Conservation (phyloP, 2,329 filamentous ascomycete species). For the Blastomyces percursus region DNA sequence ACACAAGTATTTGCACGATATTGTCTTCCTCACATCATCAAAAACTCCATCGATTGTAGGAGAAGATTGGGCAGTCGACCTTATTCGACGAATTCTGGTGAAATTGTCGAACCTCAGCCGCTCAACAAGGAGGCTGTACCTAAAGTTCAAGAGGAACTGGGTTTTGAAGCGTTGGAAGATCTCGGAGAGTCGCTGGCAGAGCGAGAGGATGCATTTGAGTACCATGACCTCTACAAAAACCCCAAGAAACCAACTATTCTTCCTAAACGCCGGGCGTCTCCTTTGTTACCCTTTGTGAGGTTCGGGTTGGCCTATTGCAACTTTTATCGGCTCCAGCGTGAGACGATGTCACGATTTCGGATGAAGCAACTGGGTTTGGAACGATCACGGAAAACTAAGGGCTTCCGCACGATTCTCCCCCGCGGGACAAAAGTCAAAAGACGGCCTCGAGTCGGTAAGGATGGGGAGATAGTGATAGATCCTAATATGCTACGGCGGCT, state of each 20-base stretch:
- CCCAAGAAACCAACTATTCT: neutral
- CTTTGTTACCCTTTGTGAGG: conserved; percentile 1
- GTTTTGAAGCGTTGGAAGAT: neutral
- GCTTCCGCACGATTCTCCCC: neutral
- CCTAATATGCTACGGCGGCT: neutral
- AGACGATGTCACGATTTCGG: neutral
- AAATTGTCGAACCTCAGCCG: neutral
- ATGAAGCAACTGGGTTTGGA: neutral
- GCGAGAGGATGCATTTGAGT: neutral
- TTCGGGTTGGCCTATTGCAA: conserved; percentile 1
- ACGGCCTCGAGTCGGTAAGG: neutral
- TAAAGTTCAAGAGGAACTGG: neutral
- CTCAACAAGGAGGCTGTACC: neutral
- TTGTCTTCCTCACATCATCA: conserved; percentile 5
- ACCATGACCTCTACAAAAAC: neutral
- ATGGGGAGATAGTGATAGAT: neutral
- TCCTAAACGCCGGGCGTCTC: neutral
- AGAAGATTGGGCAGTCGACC: conserved; percentile 14
- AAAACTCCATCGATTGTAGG: conserved; percentile 8
- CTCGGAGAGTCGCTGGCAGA: neutral
- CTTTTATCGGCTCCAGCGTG: neutral
- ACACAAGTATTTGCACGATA: conserved; percentile 15
- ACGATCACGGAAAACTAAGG: neutral
- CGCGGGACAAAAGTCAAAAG: neutral
- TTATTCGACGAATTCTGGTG: conserved; percentile 9